Base-by-base conservation (phyloP, 805 yeast species). In the Saturnispora ahearnii region DNA sequence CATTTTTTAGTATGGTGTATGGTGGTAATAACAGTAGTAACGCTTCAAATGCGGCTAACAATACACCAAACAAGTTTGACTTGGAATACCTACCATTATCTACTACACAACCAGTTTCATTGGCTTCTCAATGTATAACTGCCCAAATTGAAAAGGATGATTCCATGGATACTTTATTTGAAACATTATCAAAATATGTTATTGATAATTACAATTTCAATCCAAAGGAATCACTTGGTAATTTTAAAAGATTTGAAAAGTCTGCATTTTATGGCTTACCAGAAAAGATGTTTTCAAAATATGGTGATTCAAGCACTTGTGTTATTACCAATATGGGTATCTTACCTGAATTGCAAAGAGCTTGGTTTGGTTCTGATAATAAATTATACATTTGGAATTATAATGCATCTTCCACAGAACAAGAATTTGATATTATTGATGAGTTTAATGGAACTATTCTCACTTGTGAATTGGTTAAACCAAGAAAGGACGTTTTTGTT, bases 341-440 rank as follows among this genome's bases (percentile, higher is more conserved):
- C 26, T 81, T 93, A 56, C 78, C 90, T 0, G 89, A 84, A 51
- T 74, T 93, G 30, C 77, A 79, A 53, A 78, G 95, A 52, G 80
- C 90, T 12, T 93, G 97, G 96, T 75, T 91, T 31, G 79, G 84
- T 3, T 78, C 82, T 31, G 97, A 88, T 60, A 83, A 84, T 62
- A 84, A 84, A 58, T 71, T 91, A 58, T 77, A 85, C 32, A 73
- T 95, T 24, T 93, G 98, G 98, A 84, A 89, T 63, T 80, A 83
- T 61, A 54, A 53, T 43, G 59, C 62, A 1, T 56, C 60, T 12
- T 77, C 76, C 51, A 58, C 59, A 13, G 75, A 77, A 22, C 65
- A 74, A 28, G 91, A 84, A 52, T 86, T 81, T 60, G 81, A 82
- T 58, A 79, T 88, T 8, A 84, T 91, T 46, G 97, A 88, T 62